Base-by-base conservation (phyloP, 495 filamentous ascomycete genomes). In the Hypoxylon lenormandii region DNA sequence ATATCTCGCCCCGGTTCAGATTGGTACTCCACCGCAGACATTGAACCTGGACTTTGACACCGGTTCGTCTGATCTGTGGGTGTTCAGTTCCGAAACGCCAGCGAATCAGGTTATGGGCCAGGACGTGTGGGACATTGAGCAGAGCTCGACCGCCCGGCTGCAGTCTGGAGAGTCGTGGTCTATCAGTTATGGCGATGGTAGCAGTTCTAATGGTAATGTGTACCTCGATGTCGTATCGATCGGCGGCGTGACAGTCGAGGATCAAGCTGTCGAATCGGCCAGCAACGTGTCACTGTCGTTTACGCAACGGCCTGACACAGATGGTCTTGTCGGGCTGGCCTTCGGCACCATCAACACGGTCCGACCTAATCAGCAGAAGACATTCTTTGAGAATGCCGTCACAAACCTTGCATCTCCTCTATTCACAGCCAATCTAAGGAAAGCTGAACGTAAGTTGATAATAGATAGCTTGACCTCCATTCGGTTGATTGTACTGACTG, bases 211-310 rank as follows among this genome's bases (percentile, higher is more conserved):
- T 57, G 92, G 92, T 47, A 83, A 85, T 52, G 91, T 96, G 46
- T 93, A 89, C 80, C 78, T 82, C 48, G 92, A 94, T 76, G 87
- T 80, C n/a, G 92, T 96, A 50, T 86, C 80, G n/a, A 84, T 94
- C 45, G 92, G 91, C 36, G 85, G 84, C 42, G 82, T 92, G 56
- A 87, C 83, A 13, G 89, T 90, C 10, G 78, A 78, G 7, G 77
- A 77, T 16, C 91, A 94, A 78, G 91, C 90, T 50, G 86, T 96
- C 46, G 91, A 92, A 77, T 85, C 89, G 22, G 92, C 92, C 21
- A 80, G 79, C 7, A 74, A 77, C 5, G 86, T 96, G 72, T 92
- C 89, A 48, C 12, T 72, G 43, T 71, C 84, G 47, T 94, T 94
- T 88, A 77, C 82, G 80, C 57, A 76, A 78, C 40, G 88, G 86